Conservation (phyloP, 352 stramenopile species). For the Phytophthora pistaciae region DNA sequence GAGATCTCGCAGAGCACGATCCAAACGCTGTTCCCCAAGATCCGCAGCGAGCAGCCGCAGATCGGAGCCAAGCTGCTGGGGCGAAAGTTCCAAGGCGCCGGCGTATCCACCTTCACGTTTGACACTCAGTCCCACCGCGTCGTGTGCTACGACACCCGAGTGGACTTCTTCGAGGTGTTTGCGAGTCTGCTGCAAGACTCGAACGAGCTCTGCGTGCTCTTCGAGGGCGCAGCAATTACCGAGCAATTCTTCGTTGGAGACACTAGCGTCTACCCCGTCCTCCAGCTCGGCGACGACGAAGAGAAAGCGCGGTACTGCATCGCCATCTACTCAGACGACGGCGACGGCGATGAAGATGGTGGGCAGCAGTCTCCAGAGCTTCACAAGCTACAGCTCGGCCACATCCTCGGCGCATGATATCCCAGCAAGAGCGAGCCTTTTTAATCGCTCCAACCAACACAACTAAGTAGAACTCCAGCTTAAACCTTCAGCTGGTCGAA, state of each 20-base stretch:
- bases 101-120: constrained; percentile 56
- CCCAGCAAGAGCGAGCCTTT: background rate
- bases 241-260: constrained; percentile 65
- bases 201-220: constrained; percentile 45
- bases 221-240: constrained; percentile 49
- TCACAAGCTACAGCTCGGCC: constrained; percentile 27
- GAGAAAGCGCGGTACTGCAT: constrained; percentile 12
- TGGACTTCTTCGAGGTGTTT: constrained; percentile 62
- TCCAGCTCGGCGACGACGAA: constrained; percentile 13
- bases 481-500: background rate
- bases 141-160: constrained; percentile 50
- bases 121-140: constrained; percentile 47
- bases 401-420: constrained; percentile 18
- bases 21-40: constrained; percentile 55
- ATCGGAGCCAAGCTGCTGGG: constrained; percentile 47
- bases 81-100: constrained; percentile 38
- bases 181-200: constrained; percentile 50
- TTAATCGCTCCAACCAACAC: background rate
- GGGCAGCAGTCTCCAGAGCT: constrained; percentile 8
- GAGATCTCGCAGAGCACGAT: constrained; percentile 56
- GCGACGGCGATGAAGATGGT: constrained; percentile 10
- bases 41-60: constrained; percentile 30
- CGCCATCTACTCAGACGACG: constrained; percentile 7
- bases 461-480: background rate
- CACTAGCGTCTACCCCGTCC: constrained; percentile 20